Evolutionary conservation across 345 rosid genomes (phyloP).

Genomic region (Salix brachista): DNA sequence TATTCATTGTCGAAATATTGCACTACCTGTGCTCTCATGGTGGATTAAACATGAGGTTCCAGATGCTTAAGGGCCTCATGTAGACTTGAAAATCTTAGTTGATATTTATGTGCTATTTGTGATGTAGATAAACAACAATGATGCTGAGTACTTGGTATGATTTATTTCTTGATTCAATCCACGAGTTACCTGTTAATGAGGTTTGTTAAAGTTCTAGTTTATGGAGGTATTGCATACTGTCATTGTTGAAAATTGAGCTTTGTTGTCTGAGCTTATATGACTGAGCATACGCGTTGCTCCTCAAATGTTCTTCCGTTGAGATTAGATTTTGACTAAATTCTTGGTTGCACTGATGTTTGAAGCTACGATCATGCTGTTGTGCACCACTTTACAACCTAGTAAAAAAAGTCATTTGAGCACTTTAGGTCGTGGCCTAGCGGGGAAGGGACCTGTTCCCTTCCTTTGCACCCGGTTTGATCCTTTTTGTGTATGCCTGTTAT

Average conservation of each 20-base stretch:
- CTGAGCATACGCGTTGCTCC: not conserved
- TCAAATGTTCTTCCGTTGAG: not conserved
- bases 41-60: not conserved
- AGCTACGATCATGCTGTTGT: too few relatives aligned
- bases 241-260: not conserved
- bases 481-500: too few relatives aligned
- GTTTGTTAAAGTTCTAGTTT: too few relatives aligned
- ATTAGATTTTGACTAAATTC: not conserved
- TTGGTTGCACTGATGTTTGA: not conserved
- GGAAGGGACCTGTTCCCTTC: too few relatives aligned
- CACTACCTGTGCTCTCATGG: not conserved
- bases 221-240: not conserved
- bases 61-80: slow-evolving; percentile 2
- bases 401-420: too few relatives aligned
- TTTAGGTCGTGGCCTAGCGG: too few relatives aligned
- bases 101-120: slow-evolving; percentile 19
- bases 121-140: slow-evolving; percentile 35
- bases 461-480: too few relatives aligned
- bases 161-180: slow-evolving; percentile 1
- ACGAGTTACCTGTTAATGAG: not conserved
- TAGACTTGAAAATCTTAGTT: slow-evolving; percentile 14
- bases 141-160: slow-evolving; percentile 6
- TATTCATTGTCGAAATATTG: slow-evolving; percentile 20
- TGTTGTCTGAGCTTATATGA: not conserved
- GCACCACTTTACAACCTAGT: too few relatives aligned